phyloP scores from a whole-genome alignment of 257 asterid genomes.

The Solanum infundibuliforme region DNA sequence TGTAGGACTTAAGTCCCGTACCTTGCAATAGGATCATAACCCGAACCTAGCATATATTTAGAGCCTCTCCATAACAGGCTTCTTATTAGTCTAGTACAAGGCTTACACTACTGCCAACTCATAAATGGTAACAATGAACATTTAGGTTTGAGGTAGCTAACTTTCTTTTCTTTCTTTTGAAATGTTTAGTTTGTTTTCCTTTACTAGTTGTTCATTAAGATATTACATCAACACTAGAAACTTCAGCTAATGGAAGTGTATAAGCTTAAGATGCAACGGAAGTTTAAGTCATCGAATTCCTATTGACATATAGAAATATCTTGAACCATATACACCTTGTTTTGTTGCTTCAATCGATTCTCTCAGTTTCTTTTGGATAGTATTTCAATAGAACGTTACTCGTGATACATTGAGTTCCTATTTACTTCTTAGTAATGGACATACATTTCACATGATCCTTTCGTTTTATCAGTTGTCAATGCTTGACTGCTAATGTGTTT shows the following conservation, averaged over 20 bases:
- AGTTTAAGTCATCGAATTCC: not conserved
- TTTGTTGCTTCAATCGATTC: not conserved
- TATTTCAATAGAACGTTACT: not conserved
- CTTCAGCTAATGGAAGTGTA: not conserved
- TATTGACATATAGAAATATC: not conserved
- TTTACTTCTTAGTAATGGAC: too few species aligned
- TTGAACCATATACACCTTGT: not conserved
- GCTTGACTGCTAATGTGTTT: not conserved
- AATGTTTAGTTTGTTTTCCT: not conserved
- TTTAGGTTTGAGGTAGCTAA: too few species aligned
- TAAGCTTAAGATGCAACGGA: not conserved
- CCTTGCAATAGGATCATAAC: not conserved
- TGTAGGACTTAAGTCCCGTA: too few species aligned
- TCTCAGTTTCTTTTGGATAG: not conserved
- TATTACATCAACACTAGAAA: not conserved
- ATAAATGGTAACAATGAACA: too few species aligned
- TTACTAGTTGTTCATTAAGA: not conserved
- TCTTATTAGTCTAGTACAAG: not conserved
- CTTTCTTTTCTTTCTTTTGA: too few species aligned
- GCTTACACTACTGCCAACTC: not conserved
- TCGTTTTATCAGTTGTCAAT: too few species aligned
- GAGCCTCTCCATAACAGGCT: not conserved
- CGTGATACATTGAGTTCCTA: not conserved
- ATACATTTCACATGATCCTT: not conserved
- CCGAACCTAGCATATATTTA: too few species aligned